Evolutionary conservation across 805 yeast species (phyloP).

Genomic region (Pichia thaimueangensis): DNA sequence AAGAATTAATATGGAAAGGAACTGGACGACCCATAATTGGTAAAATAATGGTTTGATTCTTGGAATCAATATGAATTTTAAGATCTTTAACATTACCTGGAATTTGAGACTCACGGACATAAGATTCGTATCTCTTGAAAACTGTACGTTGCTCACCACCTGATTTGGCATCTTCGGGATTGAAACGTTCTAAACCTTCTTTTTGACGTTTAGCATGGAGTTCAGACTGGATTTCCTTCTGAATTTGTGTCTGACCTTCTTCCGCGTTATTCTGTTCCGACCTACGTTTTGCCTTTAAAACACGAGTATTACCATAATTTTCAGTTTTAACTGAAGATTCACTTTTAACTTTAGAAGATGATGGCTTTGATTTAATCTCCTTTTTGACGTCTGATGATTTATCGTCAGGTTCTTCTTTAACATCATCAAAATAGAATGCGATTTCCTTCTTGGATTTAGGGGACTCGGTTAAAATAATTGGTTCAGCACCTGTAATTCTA

Average conservation of each 20-base stretch:
- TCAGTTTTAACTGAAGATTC: conserved; percentile 11
- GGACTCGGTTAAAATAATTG: conserved; percentile 64
- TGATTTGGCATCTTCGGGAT: conserved; percentile 69
- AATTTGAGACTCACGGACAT: conserved; percentile 86
- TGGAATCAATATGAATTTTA: conserved; percentile 79
- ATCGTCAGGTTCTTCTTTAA: conserved; percentile 19
- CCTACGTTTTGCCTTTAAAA: conserved; percentile 71
- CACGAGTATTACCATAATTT: conserved; percentile 45
- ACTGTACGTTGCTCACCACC: conserved; percentile 56
- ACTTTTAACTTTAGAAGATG: conserved; percentile 3
- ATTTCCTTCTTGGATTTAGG: conserved; percentile 67
- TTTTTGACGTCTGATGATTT: conserved; percentile 9
- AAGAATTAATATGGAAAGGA: conserved; percentile 92
- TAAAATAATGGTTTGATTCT: conserved; percentile 79
- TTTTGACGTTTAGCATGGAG: conserved; percentile 80
- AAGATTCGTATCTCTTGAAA: conserved; percentile 92
- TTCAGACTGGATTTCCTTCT: conserved; percentile 75
- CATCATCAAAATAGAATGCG: conserved; percentile 74
- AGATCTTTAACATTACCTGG: conserved; percentile 79
- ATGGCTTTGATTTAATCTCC: conserved; percentile 3
- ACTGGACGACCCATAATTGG: conserved; percentile 96
- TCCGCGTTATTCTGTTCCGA: conserved; percentile 67
- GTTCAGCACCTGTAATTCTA: conserved; percentile 56
- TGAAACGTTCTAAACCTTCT: conserved; percentile 77
- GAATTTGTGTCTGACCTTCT: conserved; percentile 72